Base-by-base conservation (phyloP, 1,284 basidiomycete genomes). In the Mixia osmundae region DNA sequence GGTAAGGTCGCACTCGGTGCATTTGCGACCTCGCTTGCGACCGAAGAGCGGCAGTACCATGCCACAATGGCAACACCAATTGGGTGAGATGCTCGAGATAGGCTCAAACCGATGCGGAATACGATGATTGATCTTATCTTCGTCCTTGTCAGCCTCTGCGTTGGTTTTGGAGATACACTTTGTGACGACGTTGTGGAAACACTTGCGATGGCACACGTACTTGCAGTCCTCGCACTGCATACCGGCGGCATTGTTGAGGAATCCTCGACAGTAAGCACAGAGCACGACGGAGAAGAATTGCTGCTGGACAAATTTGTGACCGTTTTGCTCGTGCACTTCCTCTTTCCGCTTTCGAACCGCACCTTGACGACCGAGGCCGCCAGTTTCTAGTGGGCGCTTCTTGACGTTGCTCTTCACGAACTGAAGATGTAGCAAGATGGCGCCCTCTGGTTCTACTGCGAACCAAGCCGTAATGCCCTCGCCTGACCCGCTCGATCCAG, bases 61-160 rank as follows among this genome's bases (percentile, higher is more conserved):
- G 46, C 91, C 91, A 57, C 91, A 99, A 57, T 99, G 91, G 57
- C 89, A 97, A 59, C 91, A 99, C 91, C 91, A 99, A 54, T 91
- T 95, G 18, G 91, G 80, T 33, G 83, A 80, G 43, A 97, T 76
- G 56, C 94, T 97, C 47, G 87, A 95, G 55, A 95, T 73, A 21
- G 85, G 75, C 52, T 89, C 82, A 62, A 97, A 99, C 18, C 91
- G 76, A 60, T 99, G 91, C 31, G 91, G 91, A 51, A 99, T 97
- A 39, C 91, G 78, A 60, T 97, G 87, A 52, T 99, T 97, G 57
- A 97, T 85, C 63, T 95, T 94, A 60, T 95, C 87, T 58, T 82
- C 89, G 58, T 97, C 89, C 40, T 73, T 78, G 49, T 94, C 82
- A 78, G 82, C 47, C 42, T 83, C 87, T 36, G 75, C 73, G 54